Percentiles rank a stretch among this genome's conserved stretches.
phyloP scores from a whole-genome alignment of 2,329 filamentous ascomycete species.

The Pyrenophora teres region DNA sequence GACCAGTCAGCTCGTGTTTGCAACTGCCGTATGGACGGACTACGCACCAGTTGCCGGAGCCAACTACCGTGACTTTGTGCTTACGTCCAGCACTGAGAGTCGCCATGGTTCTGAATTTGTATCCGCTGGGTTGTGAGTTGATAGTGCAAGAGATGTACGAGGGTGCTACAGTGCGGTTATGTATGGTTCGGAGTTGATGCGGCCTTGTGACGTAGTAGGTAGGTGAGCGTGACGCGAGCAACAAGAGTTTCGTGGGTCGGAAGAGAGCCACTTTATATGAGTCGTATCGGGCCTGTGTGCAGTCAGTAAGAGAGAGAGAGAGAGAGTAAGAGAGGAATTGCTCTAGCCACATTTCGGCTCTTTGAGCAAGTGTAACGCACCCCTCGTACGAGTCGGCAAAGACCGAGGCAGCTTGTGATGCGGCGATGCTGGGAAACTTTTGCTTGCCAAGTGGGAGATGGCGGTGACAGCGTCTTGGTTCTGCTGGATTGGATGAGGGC shows the following conservation, averaged over 20 bases:
- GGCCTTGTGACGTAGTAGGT: conserved; percentile 24
- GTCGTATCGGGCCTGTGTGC: conserved; percentile 11
- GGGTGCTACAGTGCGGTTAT: conserved; percentile 9
- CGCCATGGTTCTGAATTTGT: conserved; percentile 49
- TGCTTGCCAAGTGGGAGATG: conserved; percentile 20
- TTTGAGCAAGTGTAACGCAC: conserved; percentile 19
- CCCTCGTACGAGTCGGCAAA: conserved; percentile 22
- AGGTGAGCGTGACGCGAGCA: conserved; percentile 16
- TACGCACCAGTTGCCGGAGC: conserved; percentile 90
- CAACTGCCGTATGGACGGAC: background rate
- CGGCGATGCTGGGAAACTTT: conserved; percentile 32
- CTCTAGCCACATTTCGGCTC: conserved; percentile 30
- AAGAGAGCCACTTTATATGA: conserved; percentile 33
- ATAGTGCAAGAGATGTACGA: conserved; percentile 11
- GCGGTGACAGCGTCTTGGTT: conserved; percentile 10
- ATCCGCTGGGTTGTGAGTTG: conserved; percentile 4
- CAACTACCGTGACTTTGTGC: conserved; percentile 92
- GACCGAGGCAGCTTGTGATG: conserved; percentile 46
- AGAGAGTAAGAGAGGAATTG: conserved; percentile 13
- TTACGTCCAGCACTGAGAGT: conserved; percentile 64
- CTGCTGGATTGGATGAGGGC: background rate
- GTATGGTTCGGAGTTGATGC: conserved; percentile 19
- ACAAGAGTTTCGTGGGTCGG: conserved; percentile 18
- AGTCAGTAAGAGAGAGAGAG: conserved; percentile 17
- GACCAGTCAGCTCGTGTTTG: conserved; percentile 12